These are phyloP conservation scores for Coemansia sp. DNA, from an alignment of 192 early-diverging fungal species.

Conservation along the genomic window DNA sequence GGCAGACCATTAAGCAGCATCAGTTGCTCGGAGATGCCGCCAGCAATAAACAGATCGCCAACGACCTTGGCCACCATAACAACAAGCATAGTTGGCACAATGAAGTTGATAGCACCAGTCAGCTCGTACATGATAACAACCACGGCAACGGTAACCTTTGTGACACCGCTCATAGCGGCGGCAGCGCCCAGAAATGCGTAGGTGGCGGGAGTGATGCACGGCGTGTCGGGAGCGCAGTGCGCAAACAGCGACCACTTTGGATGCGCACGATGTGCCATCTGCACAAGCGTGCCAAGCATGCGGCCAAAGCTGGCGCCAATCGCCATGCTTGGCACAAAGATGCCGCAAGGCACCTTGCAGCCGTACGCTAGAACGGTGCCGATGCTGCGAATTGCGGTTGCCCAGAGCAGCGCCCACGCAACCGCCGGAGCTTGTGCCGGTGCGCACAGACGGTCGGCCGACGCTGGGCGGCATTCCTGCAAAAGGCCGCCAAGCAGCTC, in stretches of 20 bases:
- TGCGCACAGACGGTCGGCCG: constrained; percentile 61
- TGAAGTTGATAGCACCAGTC: constrained; percentile 91
- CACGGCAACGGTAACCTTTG: constrained; percentile 81
- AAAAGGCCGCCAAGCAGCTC: constrained; percentile 77
- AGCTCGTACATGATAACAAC: constrained; percentile 99
- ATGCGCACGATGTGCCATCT: constrained; percentile 63
- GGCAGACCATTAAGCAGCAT: constrained; percentile 78
- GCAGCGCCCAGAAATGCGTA: constrained; percentile 96
- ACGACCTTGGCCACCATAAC: constrained; percentile 76
- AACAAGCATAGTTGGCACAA: constrained; percentile 75
- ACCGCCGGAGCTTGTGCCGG: constrained; percentile 34
- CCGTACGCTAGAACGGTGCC: constrained; percentile 67
- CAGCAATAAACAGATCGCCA: constrained; percentile 70
- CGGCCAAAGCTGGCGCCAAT: constrained; percentile 91
- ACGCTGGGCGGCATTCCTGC: constrained; percentile 63
- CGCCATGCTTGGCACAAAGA: constrained; percentile 94
- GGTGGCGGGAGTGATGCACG: constrained; percentile 91
- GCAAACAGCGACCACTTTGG: constrained; percentile 71
- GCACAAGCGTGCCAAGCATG: constrained; percentile 81
- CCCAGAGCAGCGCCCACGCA: constrained; percentile 54
- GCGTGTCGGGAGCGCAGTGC: constrained; percentile 71
- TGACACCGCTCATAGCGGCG: constrained; percentile 82
- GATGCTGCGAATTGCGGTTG: constrained; percentile 58
- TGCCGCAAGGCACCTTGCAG: constrained; percentile 79
- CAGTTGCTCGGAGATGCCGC: constrained; percentile 77